Evolutionary conservation across 2,329 filamentous ascomycete species (phyloP), one percentile per base, ranked within the genome.

Genomic region (Pleurostoma richardsiae): DNA sequence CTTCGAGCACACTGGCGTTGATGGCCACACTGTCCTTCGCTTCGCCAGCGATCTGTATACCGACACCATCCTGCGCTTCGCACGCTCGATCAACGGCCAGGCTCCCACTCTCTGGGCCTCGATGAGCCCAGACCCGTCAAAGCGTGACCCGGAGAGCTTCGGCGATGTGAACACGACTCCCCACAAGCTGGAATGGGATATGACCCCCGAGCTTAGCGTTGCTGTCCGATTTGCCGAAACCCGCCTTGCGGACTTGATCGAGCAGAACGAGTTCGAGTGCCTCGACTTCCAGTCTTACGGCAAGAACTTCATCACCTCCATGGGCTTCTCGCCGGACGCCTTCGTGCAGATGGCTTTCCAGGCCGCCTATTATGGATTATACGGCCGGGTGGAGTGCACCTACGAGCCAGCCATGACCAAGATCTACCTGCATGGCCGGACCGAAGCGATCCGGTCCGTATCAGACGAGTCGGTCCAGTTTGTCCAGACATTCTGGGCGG

Each of bases 331-430:
- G 0, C 92, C 94, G 0, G 94, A 97, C 63, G 94, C 94, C 0
- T 99, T 96, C 62, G 88, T 99, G 26, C 94, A 99, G 66, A 97
- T 99, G 92, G 94, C 94, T 0, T 96, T 96, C 71, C 94, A 99
- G 66, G 92, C 92, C 4, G 92, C 94, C 1, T 97, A 99, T 72
- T 99, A 96, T 60, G 94, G 94, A 2, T 77, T 99, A 6, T 99
- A 97, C 58, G 94, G 94, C 3, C 83, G 90, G 4, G 82, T 96
- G 1, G 94, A 97, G 66, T 95, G 90, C 62, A 94, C 91, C 0
- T 99, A 99, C 64, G 94, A 99, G 67, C 94, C 94, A 6, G 92
- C 94, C 39, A 97, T 99, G 94, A 99, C 94, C 44, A 99, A 99
- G 66, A 74, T 86, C 49, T 99, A 82, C 69, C 81, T 95, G 50